Base-by-base conservation (phyloP, 2,329 filamentous ascomycete species). In the Ophiocordyceps unilateralis region DNA sequence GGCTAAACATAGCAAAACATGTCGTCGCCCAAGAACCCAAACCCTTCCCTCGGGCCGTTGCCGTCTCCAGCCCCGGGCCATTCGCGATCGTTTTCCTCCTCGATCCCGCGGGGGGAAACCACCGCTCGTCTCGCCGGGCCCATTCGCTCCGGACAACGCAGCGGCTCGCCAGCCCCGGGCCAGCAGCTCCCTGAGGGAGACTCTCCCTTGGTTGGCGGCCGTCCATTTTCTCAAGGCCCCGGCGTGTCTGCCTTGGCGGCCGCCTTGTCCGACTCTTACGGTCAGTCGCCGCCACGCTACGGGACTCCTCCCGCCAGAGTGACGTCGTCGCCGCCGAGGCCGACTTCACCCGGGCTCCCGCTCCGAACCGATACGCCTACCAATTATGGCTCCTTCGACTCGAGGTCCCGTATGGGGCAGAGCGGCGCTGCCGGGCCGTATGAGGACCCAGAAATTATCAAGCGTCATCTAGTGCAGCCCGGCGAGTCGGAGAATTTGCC, bases 391-490 rank as follows among this genome's bases (percentile, higher is more conserved):
- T 94, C 87, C 10, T 87, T 93, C 53, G 84, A 91, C 49, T 75
- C 76, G 41, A 74, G 79, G 49, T 70, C 72, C 36, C 74, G 71
- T 41, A 59, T 61, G 41, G 72, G 69, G 40, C 63, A 51, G n/a
- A 54, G 53, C 22, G 55, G 54, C 30, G 54, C 68, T 26, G 53
- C 68, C 36, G 76, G 69, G 20, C 78, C 81, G 5, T 81, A 81
- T 55, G 88, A 96, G 62, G 86, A 96, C 54, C 82, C 87, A 15
- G 88, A 95, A 58, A 85, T 96, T 43, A 75, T 98, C 50, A 87
- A 81, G 58, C 74, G 89, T 50, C 91, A 98, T 68, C 64, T 93
- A 53, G 85, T 95, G 19, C 76, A 81, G 55, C 78, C 83, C 3
- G 64, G 63, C 19, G 72, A 76, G 43, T 56, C 60, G 3, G 59